Evolutionary conservation across 768 basidiomycete genomes (phyloP), one percentile per base, ranked within the genome.

Genomic region (Scleroderma bovista): DNA sequence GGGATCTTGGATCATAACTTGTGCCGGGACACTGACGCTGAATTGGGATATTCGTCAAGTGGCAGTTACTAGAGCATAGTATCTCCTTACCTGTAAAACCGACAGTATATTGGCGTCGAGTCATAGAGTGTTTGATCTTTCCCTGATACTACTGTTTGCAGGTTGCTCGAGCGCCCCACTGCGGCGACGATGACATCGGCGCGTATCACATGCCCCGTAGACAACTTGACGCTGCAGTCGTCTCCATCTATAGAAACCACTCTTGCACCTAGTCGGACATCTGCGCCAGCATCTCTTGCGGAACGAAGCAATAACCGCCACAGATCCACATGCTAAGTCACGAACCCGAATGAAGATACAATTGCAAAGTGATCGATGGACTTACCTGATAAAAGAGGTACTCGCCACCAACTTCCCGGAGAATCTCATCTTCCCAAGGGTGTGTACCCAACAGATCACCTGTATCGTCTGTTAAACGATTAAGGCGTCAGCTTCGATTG

Each of bases 181-280:
- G 83, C 83, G 29, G 78, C 82, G 17, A 84, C 71, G 46, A 84
- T 65, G 24, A 83, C 63, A 59, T 85, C 80, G 15, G 75, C 76
- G 15, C 55, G 57, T 9, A 81, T 48, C 12, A 57, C 66, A 45
- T 74, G 68, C 16, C 79, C 80, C 32, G 61, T 68, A 20, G 72
- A 70, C 22, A 74, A 48, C 1, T 60, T 67, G 6, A 77, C 70
- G 41, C 63, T 60, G 10, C 65, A 52, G 17, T 60, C 50, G 20
- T 72, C 65, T 32, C 54, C 58, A 50, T 72, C 62, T 24, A 69
- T 60, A 7, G 63, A 62, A 22, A 70, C 66, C 2, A 77, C 75
- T 20, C 62, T 62, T 16, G 66, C 58, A 54, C 75, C 69, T 46
- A 70, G 74, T 17, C 67, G 68, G 51, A 82, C 66, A 24, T 69